phyloP scores from a whole-genome alignment of 306 rosid species.

The Oxytropis ochrocephala region DNA sequence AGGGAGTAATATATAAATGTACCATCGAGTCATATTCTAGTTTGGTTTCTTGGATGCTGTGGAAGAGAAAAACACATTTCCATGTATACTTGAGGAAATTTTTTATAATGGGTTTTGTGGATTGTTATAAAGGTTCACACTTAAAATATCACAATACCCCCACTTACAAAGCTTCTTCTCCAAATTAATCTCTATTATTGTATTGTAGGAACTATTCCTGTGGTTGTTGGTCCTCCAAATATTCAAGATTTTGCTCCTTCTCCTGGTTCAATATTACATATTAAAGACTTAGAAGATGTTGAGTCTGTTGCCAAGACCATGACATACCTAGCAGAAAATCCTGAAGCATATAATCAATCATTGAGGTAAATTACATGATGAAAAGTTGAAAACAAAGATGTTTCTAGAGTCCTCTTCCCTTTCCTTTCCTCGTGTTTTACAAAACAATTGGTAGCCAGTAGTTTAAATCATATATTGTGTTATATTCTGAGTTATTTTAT shows the following conservation, averaged over 20 bases:
- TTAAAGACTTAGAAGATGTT: constrained; percentile 57
- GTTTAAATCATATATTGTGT: too few species aligned
- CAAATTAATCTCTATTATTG: constrained; percentile 19
- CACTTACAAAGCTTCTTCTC: background rate
- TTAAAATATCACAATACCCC: background rate
- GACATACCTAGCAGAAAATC: constrained; percentile 67
- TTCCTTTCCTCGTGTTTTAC: too few species aligned
- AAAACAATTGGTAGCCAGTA: too few species aligned
- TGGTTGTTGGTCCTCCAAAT: constrained; percentile 93
- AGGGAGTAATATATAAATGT: background rate
- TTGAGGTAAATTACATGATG: constrained; percentile 47
- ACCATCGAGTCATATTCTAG: background rate
- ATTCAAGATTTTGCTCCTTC: constrained; percentile 84
- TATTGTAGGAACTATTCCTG: constrained; percentile 71
- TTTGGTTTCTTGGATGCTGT: background rate
- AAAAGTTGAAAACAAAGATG: constrained; percentile 5
- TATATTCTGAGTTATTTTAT: constrained; percentile 22
- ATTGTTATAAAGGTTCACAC: background rate
- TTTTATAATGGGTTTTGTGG: background rate
- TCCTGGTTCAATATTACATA: constrained; percentile 66
- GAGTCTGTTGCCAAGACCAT: constrained; percentile 66
- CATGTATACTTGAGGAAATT: background rate
- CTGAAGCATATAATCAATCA: constrained; percentile 73
- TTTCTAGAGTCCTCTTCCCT: background rate
- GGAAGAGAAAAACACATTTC: background rate